Percentiles rank a stretch among this genome's conserved stretches.
Evolutionary conservation across 1,139 yeast species (phyloP).

Genomic region (Kodamaea derodonti): DNA sequence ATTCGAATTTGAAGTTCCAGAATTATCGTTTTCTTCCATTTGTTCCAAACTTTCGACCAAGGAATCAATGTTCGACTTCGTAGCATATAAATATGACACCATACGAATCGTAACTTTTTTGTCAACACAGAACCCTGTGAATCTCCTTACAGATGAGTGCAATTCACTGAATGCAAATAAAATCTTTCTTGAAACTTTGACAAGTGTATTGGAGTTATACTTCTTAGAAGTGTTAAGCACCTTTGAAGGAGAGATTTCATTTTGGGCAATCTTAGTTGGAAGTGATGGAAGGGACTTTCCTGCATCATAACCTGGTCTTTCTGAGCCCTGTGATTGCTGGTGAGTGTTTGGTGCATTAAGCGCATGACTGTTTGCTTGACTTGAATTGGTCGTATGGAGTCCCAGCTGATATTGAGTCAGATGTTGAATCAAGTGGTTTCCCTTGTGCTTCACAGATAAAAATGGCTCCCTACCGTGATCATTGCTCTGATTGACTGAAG

Average conservation of each 20-base stretch:
- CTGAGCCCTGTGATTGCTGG: conserved; percentile 3
- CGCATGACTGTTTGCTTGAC: background rate
- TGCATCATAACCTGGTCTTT: conserved; percentile 2
- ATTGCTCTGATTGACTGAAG: background rate
- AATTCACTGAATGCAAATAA: conserved; percentile 64
- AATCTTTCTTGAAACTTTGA: conserved; percentile 53
- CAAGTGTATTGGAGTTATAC: conserved; percentile 25
- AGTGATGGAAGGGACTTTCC: conserved; percentile 5
- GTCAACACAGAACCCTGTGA: conserved; percentile 65
- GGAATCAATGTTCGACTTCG: conserved; percentile 56
- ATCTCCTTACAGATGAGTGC: conserved; percentile 63
- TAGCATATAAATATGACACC: conserved; percentile 51
- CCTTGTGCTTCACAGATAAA: conserved; percentile 2
- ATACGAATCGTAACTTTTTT: conserved; percentile 57
- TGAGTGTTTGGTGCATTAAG: background rate
- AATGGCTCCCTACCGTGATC: conserved; percentile 1
- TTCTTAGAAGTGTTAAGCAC: conserved; percentile 9
- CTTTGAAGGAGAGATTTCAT: conserved; percentile 13
- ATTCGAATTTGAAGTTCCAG: conserved; percentile 14
- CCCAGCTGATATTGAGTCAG: conserved; percentile 1
- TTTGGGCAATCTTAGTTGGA: background rate
- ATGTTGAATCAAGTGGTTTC: conserved; percentile 4
- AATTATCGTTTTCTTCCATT: conserved; percentile 41
- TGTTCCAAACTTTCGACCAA: conserved; percentile 57
- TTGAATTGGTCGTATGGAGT: background rate